Percentiles rank a stretch among this genome's conserved stretches.
Conservation (phyloP, 140 eudicot genomes). For the Ambrosia hybrid region DNA sequence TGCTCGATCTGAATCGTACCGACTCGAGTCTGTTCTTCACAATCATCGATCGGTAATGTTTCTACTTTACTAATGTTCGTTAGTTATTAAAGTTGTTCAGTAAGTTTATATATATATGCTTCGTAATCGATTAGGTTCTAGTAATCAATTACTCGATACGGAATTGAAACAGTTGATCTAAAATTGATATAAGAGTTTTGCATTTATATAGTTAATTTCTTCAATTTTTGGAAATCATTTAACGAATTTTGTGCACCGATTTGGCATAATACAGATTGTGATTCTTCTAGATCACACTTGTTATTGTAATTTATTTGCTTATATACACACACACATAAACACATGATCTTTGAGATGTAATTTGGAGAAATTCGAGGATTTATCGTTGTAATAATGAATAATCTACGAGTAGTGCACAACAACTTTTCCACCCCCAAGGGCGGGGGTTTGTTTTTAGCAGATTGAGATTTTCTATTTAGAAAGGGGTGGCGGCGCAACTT, state of each 20-base stretch:
- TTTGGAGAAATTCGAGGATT: neutral
- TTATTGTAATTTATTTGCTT: neutral
- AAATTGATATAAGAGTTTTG: neutral
- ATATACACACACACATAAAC: neutral
- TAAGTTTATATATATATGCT: neutral
- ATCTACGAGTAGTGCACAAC: no score
- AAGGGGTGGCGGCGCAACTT: no score
- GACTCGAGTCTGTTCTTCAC: neutral
- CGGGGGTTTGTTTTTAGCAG: no score
- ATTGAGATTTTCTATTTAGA: no score
- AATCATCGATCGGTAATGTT: constrained; percentile 11
- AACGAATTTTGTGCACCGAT: neutral
- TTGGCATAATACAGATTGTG: neutral
- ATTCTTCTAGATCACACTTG: no score
- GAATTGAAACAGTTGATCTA: neutral
- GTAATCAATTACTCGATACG: constrained; percentile 2
- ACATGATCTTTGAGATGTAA: neutral
- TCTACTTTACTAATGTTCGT: neutral
- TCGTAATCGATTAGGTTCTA: constrained; percentile 1
- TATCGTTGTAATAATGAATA: neutral
- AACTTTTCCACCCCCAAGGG: no score
- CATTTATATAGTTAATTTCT: neutral
- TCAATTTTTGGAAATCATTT: neutral
- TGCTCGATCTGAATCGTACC: neutral
- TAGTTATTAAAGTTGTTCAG: constrained; percentile 6